These are phyloP conservation scores for Aspergillaceae sp. DNA, from an alignment of 2,329 filamentous ascomycete genomes.

Conservation along the genomic window DNA sequence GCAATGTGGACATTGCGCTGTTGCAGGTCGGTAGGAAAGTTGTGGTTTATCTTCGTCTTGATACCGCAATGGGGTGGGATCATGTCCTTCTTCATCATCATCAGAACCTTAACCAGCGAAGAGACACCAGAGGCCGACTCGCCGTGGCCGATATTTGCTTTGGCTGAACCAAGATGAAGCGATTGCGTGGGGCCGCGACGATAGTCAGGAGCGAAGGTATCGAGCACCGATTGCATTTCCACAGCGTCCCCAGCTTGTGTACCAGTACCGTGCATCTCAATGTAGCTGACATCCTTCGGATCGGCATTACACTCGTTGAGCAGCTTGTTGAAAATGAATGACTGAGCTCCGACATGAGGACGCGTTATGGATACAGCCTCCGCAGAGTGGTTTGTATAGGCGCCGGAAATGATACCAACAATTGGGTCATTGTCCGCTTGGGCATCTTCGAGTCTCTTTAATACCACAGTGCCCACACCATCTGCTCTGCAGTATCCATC, in stretches of 20 bases:
- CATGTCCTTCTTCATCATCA: constrained; percentile 55
- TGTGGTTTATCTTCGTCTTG: constrained; percentile 40
- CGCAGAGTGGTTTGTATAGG: constrained; percentile 38
- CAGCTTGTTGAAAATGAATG: constrained; percentile 29
- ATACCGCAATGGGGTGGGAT: constrained; percentile 62
- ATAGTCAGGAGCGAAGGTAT: constrained; percentile 25
- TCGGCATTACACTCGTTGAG: constrained; percentile 29
- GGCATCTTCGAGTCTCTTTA: constrained; percentile 46
- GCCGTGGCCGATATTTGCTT: constrained; percentile 40
- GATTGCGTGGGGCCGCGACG: constrained; percentile 23
- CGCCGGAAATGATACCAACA: constrained; percentile 36
- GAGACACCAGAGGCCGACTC: constrained; percentile 26
- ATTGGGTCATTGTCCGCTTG: constrained; percentile 40
- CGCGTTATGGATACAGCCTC: constrained; percentile 40
- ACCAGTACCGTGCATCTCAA: constrained; percentile 35
- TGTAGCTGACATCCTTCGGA: constrained; percentile 29
- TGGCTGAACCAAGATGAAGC: constrained; percentile 27
- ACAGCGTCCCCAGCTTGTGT: constrained; percentile 32
- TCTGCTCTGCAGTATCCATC: constrained; percentile 50
- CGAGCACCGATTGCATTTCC: constrained; percentile 29
- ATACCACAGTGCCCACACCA: constrained; percentile 40
- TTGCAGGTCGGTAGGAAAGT: constrained; percentile 25
- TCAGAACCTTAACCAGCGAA: constrained; percentile 52
- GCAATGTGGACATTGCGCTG: constrained; percentile 27
- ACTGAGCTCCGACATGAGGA: constrained; percentile 33